Evolutionary conservation across 768 basidiomycete species (phyloP).

Genomic region (Termitomyces sp.): DNA sequence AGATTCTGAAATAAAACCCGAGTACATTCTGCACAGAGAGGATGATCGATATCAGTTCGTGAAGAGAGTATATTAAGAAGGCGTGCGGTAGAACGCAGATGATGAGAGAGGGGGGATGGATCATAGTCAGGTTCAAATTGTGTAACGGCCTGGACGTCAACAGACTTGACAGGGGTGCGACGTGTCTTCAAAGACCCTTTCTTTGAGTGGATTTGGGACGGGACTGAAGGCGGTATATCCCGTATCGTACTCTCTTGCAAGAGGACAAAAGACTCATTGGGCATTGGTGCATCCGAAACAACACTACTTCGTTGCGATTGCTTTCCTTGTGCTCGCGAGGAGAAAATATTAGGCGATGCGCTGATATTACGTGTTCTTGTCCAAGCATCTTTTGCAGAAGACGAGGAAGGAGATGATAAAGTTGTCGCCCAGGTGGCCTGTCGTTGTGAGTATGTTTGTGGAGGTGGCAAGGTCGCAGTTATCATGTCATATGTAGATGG

Average conservation of each 20-base stretch:
- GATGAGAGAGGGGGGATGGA: slow-evolving; percentile 73
- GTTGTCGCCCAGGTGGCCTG: slow-evolving; percentile 39
- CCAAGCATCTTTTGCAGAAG: slow-evolving; percentile 58
- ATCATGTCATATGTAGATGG: slow-evolving; percentile 88
- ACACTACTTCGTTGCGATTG: slow-evolving; percentile 41
- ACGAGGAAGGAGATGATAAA: slow-evolving; percentile 39
- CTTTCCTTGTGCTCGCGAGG: slow-evolving; percentile 54
- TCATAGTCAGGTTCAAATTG: slow-evolving; percentile 47
- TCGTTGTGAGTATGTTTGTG: slow-evolving; percentile 31
- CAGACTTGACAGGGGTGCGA: slow-evolving; percentile 20
- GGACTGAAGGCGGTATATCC: slow-evolving; percentile 54
- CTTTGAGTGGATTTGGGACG: slow-evolving; percentile 37
- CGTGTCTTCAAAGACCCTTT: slow-evolving; percentile 34
- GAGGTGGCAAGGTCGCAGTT: slow-evolving; percentile 57
- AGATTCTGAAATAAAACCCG: slow-evolving; percentile 72
- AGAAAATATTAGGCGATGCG: slow-evolving; percentile 31
- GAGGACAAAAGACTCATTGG: slow-evolving; percentile 88
- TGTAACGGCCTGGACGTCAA: slow-evolving; percentile 20
- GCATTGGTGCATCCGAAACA: slow-evolving; percentile 32
- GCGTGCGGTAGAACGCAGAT: slow-evolving; percentile 67
- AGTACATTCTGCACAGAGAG: slow-evolving; percentile 93
- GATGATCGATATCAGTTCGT: slow-evolving; percentile 82
- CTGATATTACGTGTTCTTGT: slow-evolving; percentile 44
- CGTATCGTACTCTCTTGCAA: slow-evolving; percentile 78
- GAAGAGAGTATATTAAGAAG: slow-evolving; percentile 75